A percentile compares a stretch with the other conserved stretches of the same genome.
Evolutionary conservation across 1,284 basidiomycete species (phyloP).

Genomic region (Apiotrichum porosum): DNA sequence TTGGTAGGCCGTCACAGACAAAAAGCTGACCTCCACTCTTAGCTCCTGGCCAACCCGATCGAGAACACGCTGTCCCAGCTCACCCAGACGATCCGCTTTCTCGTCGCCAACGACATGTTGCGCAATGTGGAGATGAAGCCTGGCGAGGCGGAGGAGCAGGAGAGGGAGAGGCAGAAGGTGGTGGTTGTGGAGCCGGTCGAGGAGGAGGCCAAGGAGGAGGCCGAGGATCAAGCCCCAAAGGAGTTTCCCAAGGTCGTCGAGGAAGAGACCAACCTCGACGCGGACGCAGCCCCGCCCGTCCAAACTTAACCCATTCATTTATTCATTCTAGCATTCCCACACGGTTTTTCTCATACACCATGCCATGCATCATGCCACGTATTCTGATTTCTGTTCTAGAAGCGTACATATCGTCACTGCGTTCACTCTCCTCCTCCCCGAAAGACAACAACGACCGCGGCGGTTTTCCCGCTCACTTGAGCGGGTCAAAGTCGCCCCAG

Average conservation of each 20-base stretch:
- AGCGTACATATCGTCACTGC: no score
- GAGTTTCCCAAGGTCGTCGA: no score
- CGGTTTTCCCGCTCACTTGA: constrained; percentile 28
- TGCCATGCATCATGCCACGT: no score
- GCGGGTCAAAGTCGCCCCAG: constrained; percentile 48
- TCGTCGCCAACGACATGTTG: constrained; percentile 88
- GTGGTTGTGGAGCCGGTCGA: constrained; percentile 11
- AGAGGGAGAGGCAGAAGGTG: constrained; percentile 30
- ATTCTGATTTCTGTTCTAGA: no score
- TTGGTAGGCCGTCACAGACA: neutral
- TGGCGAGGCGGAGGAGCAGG: constrained; percentile 67
- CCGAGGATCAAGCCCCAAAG: neutral
- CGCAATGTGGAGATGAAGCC: constrained; percentile 72
- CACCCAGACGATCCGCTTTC: constrained; percentile 86
- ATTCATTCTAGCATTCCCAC: no score
- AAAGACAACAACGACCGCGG: no score
- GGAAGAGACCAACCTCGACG: neutral
- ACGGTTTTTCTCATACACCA: no score
- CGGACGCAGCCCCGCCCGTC: neutral
- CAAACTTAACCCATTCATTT: no score
- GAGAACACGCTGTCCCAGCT: constrained; percentile 85
- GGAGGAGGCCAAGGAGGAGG: neutral
- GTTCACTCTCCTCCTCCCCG: no score
- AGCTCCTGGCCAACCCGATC: constrained; percentile 72
- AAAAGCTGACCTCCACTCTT: no score